Evolutionary conservation across 139 green algal genomes (phyloP).

Genomic region (Chlorella ohadii): DNA sequence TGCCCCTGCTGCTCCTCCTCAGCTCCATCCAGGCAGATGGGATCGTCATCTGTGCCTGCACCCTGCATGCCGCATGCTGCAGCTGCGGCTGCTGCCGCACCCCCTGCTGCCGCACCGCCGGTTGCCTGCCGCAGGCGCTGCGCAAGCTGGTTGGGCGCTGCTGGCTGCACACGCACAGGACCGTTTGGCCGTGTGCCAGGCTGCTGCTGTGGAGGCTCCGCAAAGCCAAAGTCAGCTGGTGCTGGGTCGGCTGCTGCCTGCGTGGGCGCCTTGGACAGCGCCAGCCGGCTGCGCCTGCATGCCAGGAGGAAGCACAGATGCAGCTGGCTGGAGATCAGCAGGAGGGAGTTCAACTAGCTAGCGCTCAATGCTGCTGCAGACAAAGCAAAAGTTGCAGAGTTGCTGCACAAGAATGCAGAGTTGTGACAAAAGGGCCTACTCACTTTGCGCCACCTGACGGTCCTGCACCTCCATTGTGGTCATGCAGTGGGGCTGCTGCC

Average conservation of each 20-base stretch:
- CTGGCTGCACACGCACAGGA: not conserved
- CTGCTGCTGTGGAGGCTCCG: not conserved
- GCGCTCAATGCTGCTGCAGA: too few species aligned
- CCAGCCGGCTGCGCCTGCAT: conserved; percentile 27
- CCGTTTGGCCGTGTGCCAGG: not conserved
- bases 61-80: not conserved
- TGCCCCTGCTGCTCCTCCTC: not conserved
- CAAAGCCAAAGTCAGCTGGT: conserved; percentile 6
- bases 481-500: not conserved
- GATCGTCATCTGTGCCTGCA: conserved; percentile 19
- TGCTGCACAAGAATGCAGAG: too few species aligned
- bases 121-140: not conserved
- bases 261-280: not conserved
- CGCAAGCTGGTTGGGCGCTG: not conserved
- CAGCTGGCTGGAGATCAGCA: too few species aligned
- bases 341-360: too few species aligned
- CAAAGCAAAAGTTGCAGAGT: too few species aligned
- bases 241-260: not conserved
- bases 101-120: too few species aligned
- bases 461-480: not conserved
- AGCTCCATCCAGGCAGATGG: conserved; percentile 15
- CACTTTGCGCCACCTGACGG: not conserved
- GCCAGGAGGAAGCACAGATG: not conserved
- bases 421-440: not conserved
- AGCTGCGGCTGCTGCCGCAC: not conserved